phyloP scores from a whole-genome alignment of 306 rosid genomes.

The Crotalaria pallida region DNA sequence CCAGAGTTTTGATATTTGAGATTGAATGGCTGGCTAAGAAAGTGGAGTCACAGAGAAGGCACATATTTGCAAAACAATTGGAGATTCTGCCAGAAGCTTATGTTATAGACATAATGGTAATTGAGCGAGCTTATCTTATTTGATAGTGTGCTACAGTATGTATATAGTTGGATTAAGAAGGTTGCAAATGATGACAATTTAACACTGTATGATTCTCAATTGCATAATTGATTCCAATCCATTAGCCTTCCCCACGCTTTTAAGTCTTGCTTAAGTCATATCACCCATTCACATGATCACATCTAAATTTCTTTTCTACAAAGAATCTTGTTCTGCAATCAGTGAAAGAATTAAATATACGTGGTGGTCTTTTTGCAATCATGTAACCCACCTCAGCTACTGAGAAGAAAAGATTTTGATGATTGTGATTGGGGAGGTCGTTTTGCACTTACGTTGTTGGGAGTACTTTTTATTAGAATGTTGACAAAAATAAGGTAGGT shows the following conservation, averaged over 20 bases:
- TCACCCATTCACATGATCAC: neutral
- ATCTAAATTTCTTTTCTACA: neutral
- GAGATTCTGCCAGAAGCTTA: neutral
- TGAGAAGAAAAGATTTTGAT: too few species aligned
- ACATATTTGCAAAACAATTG: conserved; percentile 18
- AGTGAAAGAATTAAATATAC: neutral
- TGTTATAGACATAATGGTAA: neutral
- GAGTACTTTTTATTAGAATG: neutral
- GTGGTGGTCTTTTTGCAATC: neutral
- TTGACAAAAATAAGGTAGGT: neutral
- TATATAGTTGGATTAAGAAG: neutral
- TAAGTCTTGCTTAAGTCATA: neutral
- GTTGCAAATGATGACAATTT: conserved; percentile 20
- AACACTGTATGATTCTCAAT: neutral
- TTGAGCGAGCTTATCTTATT: conserved; percentile 9
- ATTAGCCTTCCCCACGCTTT: neutral
- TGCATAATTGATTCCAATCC: conserved; percentile 6
- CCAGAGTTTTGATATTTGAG: conserved; percentile 13
- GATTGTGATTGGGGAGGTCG: too few species aligned
- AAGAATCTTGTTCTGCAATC: neutral
- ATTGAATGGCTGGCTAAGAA: conserved; percentile 19
- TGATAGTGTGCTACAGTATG: neutral
- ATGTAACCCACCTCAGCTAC: too few species aligned
- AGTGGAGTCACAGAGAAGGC: conserved; percentile 29
- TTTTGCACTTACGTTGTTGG: too few species aligned